Evolutionary conservation across 192 early-diverging fungal species (phyloP).

Genomic region (Coemansia sp.): DNA sequence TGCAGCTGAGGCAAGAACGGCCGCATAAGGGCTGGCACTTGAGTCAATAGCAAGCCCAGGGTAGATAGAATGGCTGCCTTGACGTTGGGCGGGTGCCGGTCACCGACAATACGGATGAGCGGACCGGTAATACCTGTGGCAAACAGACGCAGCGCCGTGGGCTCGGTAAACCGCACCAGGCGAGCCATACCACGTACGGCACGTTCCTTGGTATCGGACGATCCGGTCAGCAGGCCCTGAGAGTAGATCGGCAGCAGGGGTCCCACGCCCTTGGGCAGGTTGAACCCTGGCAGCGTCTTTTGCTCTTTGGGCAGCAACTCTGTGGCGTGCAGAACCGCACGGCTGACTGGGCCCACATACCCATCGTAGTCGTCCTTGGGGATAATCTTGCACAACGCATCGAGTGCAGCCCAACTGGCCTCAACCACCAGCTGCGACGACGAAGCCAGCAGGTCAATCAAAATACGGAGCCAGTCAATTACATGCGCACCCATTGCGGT

Average conservation of each 20-base stretch:
- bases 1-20: constrained; percentile 98
- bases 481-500: constrained; percentile 60
- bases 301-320: constrained; percentile 41
- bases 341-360: constrained; percentile 68
- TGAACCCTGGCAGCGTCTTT: constrained; percentile 74
- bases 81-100: constrained; percentile 86
- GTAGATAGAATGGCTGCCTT: constrained; percentile 92
- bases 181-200: constrained; percentile 85
- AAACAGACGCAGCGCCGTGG: constrained; percentile 78
- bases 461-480: constrained; percentile 75
- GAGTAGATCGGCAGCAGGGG: constrained; percentile 90
- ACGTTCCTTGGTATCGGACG: constrained; percentile 79
- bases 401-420: constrained; percentile 76
- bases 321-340: constrained; percentile 63
- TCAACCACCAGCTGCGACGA: constrained; percentile 60
- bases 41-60: constrained; percentile 73
- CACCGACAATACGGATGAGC: constrained; percentile 95
- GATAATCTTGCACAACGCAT: constrained; percentile 75
- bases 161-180: constrained; percentile 57
- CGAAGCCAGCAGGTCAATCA: constrained; percentile 73
- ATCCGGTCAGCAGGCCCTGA: constrained; percentile 89
- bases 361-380: constrained; percentile 87
- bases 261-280: constrained; percentile 87
- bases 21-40: constrained; percentile 85
- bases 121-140: constrained; percentile 96